Conservation (phyloP, 495 filamentous ascomycete genomes). For the Hypoxylon lienhwacheense region DNA sequence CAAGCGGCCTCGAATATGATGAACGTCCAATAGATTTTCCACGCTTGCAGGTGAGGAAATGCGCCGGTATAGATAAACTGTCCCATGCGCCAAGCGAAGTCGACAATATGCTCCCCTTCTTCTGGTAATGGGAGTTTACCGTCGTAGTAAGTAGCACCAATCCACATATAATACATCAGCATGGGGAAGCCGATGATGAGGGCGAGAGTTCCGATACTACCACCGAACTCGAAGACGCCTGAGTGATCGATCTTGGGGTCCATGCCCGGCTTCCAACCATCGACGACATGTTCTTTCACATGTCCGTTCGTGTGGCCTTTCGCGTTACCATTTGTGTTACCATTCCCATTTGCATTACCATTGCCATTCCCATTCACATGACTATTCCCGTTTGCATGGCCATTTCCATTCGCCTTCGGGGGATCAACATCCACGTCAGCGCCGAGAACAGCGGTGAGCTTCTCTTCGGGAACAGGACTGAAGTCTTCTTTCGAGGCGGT, state of each 20-base stretch:
- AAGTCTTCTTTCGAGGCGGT: slow-evolving; percentile 34
- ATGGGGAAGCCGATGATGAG: slow-evolving; percentile 93
- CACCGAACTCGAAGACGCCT: slow-evolving; percentile 86
- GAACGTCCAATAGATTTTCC: slow-evolving; percentile 92
- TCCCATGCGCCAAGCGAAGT: slow-evolving; percentile 69
- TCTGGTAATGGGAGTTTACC: slow-evolving; percentile 72
- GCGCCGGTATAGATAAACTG: slow-evolving; percentile 76
- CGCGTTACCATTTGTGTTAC: slow-evolving; percentile 28
- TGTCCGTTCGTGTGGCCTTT: slow-evolving; percentile 49
- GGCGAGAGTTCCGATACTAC: slow-evolving; percentile 68
- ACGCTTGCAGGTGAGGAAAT: slow-evolving; percentile 76
- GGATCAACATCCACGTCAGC: slow-evolving; percentile 17
- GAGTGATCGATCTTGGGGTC: slow-evolving; percentile 81
- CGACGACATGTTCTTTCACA: slow-evolving; percentile 52
- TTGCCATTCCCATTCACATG: slow-evolving; percentile 12
- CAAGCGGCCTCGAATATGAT: slow-evolving; percentile 78
- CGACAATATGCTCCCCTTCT: slow-evolving; percentile 62
- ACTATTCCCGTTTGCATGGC: slow-evolving; percentile 24
- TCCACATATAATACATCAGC: slow-evolving; percentile 99
- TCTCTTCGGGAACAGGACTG: slow-evolving; percentile 36
- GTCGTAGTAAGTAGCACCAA: slow-evolving; percentile 88
- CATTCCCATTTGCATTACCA: slow-evolving; percentile 20
- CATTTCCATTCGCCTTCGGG: slow-evolving; percentile 29
- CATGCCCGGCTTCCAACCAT: slow-evolving; percentile 67
- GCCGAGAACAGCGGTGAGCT: slow-evolving; percentile 25